These are phyloP conservation scores for Apiotrichum porosum DNA, from an alignment of 1,284 basidiomycete genomes.

Conservation along the genomic window DNA sequence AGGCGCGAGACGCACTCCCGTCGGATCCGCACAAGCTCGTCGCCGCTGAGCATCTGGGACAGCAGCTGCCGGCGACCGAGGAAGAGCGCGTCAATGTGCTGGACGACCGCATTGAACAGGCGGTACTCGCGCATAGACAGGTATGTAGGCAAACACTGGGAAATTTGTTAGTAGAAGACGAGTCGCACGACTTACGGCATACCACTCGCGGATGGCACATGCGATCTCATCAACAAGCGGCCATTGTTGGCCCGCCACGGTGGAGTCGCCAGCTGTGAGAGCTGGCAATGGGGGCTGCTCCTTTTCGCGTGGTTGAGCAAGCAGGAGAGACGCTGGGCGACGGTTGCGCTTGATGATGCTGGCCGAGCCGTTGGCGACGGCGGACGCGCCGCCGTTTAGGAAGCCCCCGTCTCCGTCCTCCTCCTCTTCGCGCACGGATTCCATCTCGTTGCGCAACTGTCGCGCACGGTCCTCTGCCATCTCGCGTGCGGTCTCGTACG, in stretches of 20 bases:
- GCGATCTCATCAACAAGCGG: constrained; percentile 97
- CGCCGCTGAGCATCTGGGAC: constrained; percentile 77
- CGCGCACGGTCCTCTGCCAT: constrained; percentile 26
- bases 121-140: constrained; percentile 83
- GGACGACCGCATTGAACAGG: constrained; percentile 78
- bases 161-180: too few relatives aligned
- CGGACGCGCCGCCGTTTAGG: not conserved
- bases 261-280: constrained; percentile 88
- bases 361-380: not conserved
- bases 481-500: constrained; percentile 29
- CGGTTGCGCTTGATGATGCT: constrained; percentile 13
- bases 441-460: constrained; percentile 50
- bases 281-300: constrained; percentile 86
- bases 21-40: constrained; percentile 77
- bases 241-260: constrained; percentile 69
- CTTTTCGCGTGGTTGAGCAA: constrained; percentile 50
- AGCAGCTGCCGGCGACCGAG: constrained; percentile 83
- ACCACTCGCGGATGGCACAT: constrained; percentile 92
- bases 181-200: constrained; percentile 57
- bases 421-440: constrained; percentile 68
- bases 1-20: constrained; percentile 82
- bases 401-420: constrained; percentile 52
- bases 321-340: constrained; percentile 34
- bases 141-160: constrained; percentile 72
- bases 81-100: constrained; percentile 87